Evolutionary conservation across 1,284 basidiomycete genomes (phyloP).

Genomic region (Golubevia sp.): DNA sequence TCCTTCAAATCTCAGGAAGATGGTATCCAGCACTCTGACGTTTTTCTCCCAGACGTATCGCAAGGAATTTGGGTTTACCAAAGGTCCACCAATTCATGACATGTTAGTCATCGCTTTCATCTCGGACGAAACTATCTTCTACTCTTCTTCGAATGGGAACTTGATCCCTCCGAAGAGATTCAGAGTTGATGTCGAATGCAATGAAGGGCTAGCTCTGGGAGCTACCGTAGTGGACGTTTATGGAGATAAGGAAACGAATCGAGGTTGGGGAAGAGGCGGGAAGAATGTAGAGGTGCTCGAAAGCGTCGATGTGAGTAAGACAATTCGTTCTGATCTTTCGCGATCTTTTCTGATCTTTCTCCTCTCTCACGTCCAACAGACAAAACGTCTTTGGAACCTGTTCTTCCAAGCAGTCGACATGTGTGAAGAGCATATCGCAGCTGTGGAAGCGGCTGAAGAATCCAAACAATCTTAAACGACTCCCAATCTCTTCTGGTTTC

Average conservation of each 20-base stretch:
- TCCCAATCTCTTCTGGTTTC: no score
- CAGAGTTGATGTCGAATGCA: slow-evolving; percentile 36
- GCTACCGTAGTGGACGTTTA: slow-evolving; percentile 49
- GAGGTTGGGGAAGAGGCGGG: slow-evolving; percentile 39
- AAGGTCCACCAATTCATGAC: slow-evolving; percentile 49
- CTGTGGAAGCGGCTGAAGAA: no score
- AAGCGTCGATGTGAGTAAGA: slow-evolving; percentile 23
- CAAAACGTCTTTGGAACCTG: slow-evolving; percentile 33
- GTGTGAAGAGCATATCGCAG: slow-evolving; percentile 13
- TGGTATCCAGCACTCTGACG: slow-evolving; percentile 36
- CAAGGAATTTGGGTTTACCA: slow-evolving; percentile 36
- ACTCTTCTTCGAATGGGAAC: slow-evolving; percentile 9
- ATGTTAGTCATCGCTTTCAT: slow-evolving; percentile 46
- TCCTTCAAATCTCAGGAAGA: slow-evolving; percentile 22
- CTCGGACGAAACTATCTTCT: slow-evolving; percentile 42
- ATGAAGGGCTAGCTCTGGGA: slow-evolving; percentile 26
- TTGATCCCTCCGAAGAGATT: slow-evolving; percentile 23
- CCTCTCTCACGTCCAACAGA: slow-evolving; percentile 3
- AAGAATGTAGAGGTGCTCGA: slow-evolving; percentile 43
- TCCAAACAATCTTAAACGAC: no score
- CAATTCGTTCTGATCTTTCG: background rate
- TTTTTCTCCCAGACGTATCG: slow-evolving; percentile 48
- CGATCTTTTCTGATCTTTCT: background rate
- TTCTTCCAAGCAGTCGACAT: slow-evolving; percentile 38
- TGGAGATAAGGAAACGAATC: slow-evolving; percentile 22